Percentiles rank a stretch among this genome's conserved stretches.
Evolutionary conservation across 805 yeast species (phyloP).

Genomic region (Jamesozyma spencerorum): DNA sequence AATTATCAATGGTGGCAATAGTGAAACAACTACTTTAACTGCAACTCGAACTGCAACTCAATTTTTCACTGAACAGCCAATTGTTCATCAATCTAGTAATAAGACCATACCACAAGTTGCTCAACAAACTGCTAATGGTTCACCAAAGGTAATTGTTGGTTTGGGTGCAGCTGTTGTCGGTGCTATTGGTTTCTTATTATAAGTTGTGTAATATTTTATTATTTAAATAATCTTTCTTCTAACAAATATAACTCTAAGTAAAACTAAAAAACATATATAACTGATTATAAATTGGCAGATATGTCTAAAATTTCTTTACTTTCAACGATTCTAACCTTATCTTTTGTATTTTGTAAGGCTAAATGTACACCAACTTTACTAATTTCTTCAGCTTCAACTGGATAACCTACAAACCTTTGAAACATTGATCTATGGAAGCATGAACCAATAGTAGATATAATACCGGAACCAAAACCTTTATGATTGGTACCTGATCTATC

Average conservation of each 20-base stretch:
- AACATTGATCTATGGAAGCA: constrained; percentile 29
- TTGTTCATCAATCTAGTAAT: too few species aligned
- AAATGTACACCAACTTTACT: constrained; percentile 45
- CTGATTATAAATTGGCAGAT: constrained; percentile 7
- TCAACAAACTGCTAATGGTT: constrained; percentile 16
- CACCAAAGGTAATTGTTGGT: constrained; percentile 12
- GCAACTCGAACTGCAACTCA: too few species aligned
- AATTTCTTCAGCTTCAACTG: constrained; percentile 58
- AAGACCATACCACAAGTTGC: not conserved
- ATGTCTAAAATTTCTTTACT: constrained; percentile 25
- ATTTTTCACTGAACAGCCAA: too few species aligned
- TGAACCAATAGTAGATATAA: constrained; percentile 29
- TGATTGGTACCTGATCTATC: constrained; percentile 33
- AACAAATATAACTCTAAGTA: too few species aligned
- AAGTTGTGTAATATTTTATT: not conserved
- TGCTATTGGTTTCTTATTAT: constrained; percentile 14
- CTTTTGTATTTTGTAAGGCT: constrained; percentile 24
- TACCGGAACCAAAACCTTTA: constrained; percentile 32
- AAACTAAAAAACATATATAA: too few species aligned
- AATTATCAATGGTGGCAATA: too few species aligned
- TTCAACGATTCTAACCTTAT: constrained; percentile 25
- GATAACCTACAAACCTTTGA: constrained; percentile 30
- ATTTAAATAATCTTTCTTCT: too few species aligned
- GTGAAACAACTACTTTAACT: too few species aligned
- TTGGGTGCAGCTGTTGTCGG: constrained; percentile 17